These are phyloP conservation scores for Gentiana dahurica DNA, from an alignment of 257 asterid genomes.

Conservation along the genomic window DNA sequence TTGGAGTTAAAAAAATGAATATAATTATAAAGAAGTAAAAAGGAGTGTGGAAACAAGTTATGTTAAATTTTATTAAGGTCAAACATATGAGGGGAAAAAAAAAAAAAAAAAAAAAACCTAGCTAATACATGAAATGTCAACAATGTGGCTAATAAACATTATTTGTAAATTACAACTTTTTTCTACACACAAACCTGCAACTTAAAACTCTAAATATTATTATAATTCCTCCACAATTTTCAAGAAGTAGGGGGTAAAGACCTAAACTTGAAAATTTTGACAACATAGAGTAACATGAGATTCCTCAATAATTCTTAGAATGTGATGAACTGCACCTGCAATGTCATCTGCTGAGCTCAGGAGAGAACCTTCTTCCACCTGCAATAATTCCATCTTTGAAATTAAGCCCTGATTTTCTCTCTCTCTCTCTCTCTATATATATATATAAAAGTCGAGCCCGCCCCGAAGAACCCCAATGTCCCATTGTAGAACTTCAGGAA, in stretches of 20 bases:
- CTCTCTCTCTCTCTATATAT: no score
- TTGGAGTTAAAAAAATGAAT: no score
- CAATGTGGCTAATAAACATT: background rate
- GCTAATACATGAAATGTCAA: background rate
- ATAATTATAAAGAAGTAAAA: no score
- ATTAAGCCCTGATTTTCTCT: no score
- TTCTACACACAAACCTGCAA: constrained; percentile 10
- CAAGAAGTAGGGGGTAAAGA: constrained; percentile 1
- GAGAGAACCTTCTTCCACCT: constrained; percentile 97
- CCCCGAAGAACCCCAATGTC: no score
- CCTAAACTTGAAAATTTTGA: constrained; percentile 23
- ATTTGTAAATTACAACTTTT: constrained; percentile 8
- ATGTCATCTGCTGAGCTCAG: constrained; percentile 84
- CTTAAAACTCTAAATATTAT: constrained; percentile 6
- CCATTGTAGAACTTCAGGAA: no score
- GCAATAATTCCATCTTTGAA: constrained; percentile 6
- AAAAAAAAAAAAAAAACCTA: background rate
- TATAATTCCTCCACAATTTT: background rate
- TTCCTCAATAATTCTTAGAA: constrained; percentile 87
- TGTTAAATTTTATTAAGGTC: no score
- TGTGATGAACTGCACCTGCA: constrained; percentile 87
- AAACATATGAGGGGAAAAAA: background rate
- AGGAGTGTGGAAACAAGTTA: no score
- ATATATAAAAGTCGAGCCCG: no score
- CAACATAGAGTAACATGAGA: constrained; percentile 45